Conservation (phyloP, 192 early-diverging fungal species). For the Podochytrium sp. region DNA sequence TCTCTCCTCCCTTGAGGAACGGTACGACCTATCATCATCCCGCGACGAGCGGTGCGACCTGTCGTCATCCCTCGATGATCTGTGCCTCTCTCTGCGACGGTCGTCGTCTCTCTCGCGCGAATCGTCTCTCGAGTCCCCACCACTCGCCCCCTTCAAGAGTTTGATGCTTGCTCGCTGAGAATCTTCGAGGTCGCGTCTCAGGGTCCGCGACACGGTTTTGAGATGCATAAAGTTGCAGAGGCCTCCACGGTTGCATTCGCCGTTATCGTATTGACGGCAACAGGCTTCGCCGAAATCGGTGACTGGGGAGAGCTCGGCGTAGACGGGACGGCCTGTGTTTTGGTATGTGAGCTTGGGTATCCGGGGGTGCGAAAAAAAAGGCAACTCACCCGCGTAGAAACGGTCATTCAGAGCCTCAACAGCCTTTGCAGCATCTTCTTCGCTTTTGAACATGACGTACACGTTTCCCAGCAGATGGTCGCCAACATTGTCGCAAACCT, state of each 20-base stretch:
- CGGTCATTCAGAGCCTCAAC: conserved; percentile 91
- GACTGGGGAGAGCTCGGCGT: conserved; percentile 95
- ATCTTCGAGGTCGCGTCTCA: conserved; percentile 82
- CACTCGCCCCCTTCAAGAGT: conserved; percentile 8
- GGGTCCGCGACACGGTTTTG: conserved; percentile 75
- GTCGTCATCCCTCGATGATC: neutral
- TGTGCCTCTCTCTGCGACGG: neutral
- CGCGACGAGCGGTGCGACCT: neutral
- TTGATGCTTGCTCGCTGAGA: conserved; percentile 63
- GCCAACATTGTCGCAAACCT: conserved; percentile 94
- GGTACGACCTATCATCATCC: neutral
- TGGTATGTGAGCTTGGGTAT: neutral
- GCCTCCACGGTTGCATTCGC: conserved; percentile 93
- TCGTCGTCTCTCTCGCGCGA: neutral
- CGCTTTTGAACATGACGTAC: conserved; percentile 87
- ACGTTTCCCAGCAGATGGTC: conserved; percentile 97
- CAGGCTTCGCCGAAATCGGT: conserved; percentile 98
- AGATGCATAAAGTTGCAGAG: conserved; percentile 99
- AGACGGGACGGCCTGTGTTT: conserved; percentile 81
- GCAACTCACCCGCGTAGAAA: conserved; percentile 79
- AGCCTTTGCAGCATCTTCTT: conserved; percentile 92
- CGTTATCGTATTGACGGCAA: conserved; percentile 94
- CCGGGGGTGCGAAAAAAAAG: neutral
- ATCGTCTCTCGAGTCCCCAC: neutral
- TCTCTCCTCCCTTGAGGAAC: no score